Evolutionary conservation across 1,284 basidiomycete species (phyloP), one percentile per base, ranked within the genome.

Genomic region (Pseudozyma tsukubaensis): DNA sequence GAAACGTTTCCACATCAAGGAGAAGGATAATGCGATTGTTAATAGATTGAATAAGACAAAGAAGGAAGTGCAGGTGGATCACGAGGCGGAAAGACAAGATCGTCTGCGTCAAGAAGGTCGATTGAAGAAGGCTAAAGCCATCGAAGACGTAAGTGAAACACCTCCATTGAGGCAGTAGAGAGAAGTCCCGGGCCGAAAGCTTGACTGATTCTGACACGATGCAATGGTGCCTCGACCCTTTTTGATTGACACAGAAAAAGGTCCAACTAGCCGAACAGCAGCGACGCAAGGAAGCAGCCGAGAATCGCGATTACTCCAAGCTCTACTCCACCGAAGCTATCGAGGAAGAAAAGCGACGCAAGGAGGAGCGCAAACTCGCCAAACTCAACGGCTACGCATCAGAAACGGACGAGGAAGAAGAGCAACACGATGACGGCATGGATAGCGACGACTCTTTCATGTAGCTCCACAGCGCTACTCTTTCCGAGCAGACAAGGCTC

Each of bases 31-130:
- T 80, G 85, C 88, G 3, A 92, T 97, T 60, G 92, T 99, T 29
- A 98, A 98, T 81, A 89, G 96, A 18, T 86, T 99, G 49, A 96
- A 95, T 86, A 99, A 98, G 87, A 97, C 95, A 13, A 97, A 95
- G 81, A 86, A 89, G 43, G 82, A 76, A 50, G 58, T 67, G 0
- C 59, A 59, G 52, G 94, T 98, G 4, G 93, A 98, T 80, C 94
- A 97, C 79, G 95, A 98, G 83, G 89, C 92, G 62, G 94, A 97
- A 78, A 88, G 89, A 18, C 87, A 94, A 47, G 94, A 94, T n/a
- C 50, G 78, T 9, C 53, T 75, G 7, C 58, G 76, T 6, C 54
- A 67, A 12, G 59, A 72, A n/a, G 78, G 78, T 0, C 58, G 79
- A 37, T 19, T 73, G 18, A 82, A 81, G 52, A 78, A 80, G 53